Conservation (phyloP, 306 rosid species). For the Arachis stenosperma region DNA sequence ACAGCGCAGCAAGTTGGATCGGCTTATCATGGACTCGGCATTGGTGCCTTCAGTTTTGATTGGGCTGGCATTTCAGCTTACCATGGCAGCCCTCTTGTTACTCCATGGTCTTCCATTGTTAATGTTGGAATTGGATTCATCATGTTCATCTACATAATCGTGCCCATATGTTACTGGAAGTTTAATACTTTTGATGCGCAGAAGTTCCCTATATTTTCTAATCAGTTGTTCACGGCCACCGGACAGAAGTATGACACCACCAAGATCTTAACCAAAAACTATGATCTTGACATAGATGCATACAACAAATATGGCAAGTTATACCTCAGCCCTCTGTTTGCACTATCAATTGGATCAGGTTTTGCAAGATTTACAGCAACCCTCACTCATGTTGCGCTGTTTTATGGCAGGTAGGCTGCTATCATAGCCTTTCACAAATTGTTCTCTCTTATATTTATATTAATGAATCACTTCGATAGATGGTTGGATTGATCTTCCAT, state of each 20-base stretch:
- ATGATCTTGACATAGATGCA: slow-evolving; percentile 70
- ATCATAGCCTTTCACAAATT: background rate
- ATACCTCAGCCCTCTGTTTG: slow-evolving; percentile 97
- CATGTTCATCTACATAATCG: slow-evolving; percentile 86
- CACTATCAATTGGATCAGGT: slow-evolving; percentile 93
- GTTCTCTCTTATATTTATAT: background rate
- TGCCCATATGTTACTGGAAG: slow-evolving; percentile 95
- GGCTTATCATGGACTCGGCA: slow-evolving; percentile 82
- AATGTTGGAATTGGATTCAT: slow-evolving; percentile 89
- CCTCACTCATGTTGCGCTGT: slow-evolving; percentile 91
- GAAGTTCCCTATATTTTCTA: slow-evolving; percentile 97
- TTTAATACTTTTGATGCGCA: slow-evolving; percentile 84
- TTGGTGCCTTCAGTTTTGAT: slow-evolving; percentile 92
- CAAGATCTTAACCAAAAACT: slow-evolving; percentile 70
- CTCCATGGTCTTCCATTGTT: slow-evolving; percentile 91
- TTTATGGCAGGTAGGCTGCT: slow-evolving; percentile 74
- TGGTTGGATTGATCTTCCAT: slow-evolving; percentile 4
- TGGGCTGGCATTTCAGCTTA: slow-evolving; percentile 99
- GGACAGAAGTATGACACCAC: slow-evolving; percentile 88
- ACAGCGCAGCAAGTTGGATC: slow-evolving; percentile 98
- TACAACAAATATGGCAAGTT: slow-evolving; percentile 85
- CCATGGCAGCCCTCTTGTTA: slow-evolving; percentile 93
- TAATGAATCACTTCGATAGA: slow-evolving; percentile 10
- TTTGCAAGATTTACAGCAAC: slow-evolving; percentile 94
- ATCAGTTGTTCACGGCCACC: slow-evolving; percentile 63